phyloP scores from a whole-genome alignment of 345 rosid species.

The Melaleuca alternifolia region DNA sequence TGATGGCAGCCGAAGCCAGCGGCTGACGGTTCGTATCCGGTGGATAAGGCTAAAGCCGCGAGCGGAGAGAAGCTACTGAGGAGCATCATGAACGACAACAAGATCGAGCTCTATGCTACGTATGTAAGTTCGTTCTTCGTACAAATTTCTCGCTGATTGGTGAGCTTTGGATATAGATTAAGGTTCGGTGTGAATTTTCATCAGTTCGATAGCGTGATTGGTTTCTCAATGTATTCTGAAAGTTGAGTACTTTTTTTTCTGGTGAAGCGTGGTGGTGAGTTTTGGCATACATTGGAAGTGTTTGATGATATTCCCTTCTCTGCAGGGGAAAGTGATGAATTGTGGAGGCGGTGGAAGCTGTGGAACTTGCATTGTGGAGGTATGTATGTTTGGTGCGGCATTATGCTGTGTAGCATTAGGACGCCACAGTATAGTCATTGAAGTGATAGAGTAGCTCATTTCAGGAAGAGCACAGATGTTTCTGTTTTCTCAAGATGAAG shows the following conservation, averaged over 20 bases:
- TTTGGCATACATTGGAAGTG: neutral
- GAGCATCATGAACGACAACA: slow-evolving; percentile 70
- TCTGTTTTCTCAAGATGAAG: accelerated
- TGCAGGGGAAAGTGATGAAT: slow-evolving; percentile 84
- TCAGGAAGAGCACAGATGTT: neutral
- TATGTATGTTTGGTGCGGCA: neutral
- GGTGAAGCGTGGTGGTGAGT: neutral
- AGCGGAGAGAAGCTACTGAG: slow-evolving; percentile 81
- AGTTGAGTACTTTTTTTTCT: neutral
- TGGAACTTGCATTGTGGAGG: slow-evolving; percentile 94
- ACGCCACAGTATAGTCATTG: neutral
- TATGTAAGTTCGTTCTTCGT: slow-evolving; percentile 33
- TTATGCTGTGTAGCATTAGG: neutral
- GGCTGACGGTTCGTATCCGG: slow-evolving; percentile 51
- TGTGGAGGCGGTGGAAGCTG: slow-evolving; percentile 97
- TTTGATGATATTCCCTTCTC: neutral
- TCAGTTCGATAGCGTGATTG: neutral
- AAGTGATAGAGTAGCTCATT: neutral
- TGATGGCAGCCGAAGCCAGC: slow-evolving; percentile 54
- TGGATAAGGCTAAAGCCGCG: slow-evolving; percentile 47
- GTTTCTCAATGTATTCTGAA: neutral
- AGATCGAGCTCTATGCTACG: slow-evolving; percentile 75
- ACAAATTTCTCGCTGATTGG: neutral
- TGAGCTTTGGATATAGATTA: neutral
- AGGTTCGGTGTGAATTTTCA: neutral